phyloP scores from a whole-genome alignment of 805 yeast genomes.

The Limtongia smithiae region DNA sequence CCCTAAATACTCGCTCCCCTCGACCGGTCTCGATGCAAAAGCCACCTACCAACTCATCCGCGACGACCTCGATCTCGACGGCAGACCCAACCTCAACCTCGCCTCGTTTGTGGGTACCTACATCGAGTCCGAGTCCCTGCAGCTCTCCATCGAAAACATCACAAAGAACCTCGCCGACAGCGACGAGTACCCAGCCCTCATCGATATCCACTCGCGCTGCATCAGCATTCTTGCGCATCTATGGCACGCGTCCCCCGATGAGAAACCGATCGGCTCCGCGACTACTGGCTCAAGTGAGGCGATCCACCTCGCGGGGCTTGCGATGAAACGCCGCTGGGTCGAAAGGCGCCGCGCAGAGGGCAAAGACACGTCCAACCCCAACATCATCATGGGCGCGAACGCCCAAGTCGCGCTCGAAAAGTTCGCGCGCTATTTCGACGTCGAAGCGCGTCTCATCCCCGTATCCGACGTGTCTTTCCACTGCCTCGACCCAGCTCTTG shows the following conservation, averaged over 20 bases:
- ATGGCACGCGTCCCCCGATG: slow-evolving; percentile 67
- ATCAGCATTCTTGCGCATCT: slow-evolving; percentile 71
- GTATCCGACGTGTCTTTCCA: slow-evolving; percentile 59
- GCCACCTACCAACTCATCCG: slow-evolving; percentile 60
- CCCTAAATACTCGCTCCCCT: slow-evolving; percentile 26
- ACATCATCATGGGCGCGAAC: slow-evolving; percentile 86
- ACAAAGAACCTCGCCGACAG: slow-evolving; percentile 88
- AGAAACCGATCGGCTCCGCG: slow-evolving; percentile 72
- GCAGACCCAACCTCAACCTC: slow-evolving; percentile 75
- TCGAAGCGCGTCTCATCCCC: slow-evolving; percentile 73
- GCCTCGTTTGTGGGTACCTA: slow-evolving; percentile 81
- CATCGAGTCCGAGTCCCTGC: slow-evolving; percentile 50
- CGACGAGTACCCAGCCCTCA: slow-evolving; percentile 86
- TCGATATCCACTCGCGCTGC: slow-evolving; percentile 77
- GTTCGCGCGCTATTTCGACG: slow-evolving; percentile 91
- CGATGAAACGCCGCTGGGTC: slow-evolving; percentile 90
- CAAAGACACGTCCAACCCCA: slow-evolving; percentile 61
- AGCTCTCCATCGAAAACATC: slow-evolving; percentile 63
- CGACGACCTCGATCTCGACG: slow-evolving; percentile 77
- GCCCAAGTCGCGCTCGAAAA: slow-evolving; percentile 93
- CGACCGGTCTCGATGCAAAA: slow-evolving; percentile 17
- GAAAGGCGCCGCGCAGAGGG: slow-evolving; percentile 57
- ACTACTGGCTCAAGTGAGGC: slow-evolving; percentile 95
- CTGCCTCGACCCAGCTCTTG: slow-evolving; percentile 56
- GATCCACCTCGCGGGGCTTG: slow-evolving; percentile 87